A percentile compares a stretch with the other conserved stretches of the same genome.
These are phyloP conservation scores for Zalerion maritima DNA, from an alignment of 495 filamentous ascomycete species.

Conservation along the genomic window DNA sequence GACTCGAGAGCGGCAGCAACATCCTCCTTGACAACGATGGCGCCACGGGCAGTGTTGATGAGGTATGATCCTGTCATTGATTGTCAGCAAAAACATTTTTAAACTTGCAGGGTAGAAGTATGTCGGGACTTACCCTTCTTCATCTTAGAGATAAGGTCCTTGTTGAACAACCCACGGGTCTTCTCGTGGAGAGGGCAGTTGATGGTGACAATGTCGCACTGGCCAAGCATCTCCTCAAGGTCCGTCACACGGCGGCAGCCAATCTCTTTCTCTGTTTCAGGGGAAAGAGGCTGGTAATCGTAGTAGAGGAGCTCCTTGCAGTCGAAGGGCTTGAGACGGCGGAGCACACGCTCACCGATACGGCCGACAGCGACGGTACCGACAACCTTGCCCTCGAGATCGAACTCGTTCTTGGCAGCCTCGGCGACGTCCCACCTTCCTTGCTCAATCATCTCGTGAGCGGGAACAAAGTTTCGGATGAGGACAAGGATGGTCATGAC, in stretches of 20 bases:
- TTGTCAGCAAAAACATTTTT: conserved; percentile 6
- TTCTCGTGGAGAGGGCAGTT: conserved; percentile 99
- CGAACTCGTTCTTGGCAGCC: conserved; percentile 93
- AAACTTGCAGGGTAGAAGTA: neutral
- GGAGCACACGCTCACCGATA: conserved; percentile 94
- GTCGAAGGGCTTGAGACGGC: conserved; percentile 89
- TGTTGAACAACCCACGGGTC: conserved; percentile 93
- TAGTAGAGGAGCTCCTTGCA: conserved; percentile 99
- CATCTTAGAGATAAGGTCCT: conserved; percentile 99
- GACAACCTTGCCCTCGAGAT: conserved; percentile 94
- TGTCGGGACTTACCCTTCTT: conserved; percentile 55
- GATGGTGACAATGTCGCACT: conserved; percentile 98
- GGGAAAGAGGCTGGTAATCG: conserved; percentile 85
- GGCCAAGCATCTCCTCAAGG: conserved; percentile 87
- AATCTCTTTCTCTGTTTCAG: conserved; percentile 91
- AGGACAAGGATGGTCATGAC: conserved; percentile 96
- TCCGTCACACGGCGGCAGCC: conserved; percentile 75
- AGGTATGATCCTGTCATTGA: conserved; percentile 67
- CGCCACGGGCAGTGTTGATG: conserved; percentile 94
- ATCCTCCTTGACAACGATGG: conserved; percentile 98
- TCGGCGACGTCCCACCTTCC: conserved; percentile 94
- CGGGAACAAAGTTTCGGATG: conserved; percentile 95
- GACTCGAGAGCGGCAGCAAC: conserved; percentile 86
- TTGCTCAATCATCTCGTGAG: conserved; percentile 77
- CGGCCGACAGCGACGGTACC: conserved; percentile 95